Evolutionary conservation across 306 rosid species (phyloP).

Genomic region (Quercus alba): DNA sequence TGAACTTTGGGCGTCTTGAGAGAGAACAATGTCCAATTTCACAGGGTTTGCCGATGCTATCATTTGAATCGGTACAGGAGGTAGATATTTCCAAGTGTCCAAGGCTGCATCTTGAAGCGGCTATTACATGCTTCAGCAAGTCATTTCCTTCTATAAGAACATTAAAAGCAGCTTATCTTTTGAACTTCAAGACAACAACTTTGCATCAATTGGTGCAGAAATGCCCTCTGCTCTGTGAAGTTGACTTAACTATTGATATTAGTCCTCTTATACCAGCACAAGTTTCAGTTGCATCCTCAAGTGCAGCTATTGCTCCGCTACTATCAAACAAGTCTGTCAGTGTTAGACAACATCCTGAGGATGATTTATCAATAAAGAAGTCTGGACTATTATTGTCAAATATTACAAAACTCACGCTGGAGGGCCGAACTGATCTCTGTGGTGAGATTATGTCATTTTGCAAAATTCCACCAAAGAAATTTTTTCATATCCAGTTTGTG

Average conservation of each 20-base stretch:
- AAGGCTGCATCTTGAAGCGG: slow-evolving; percentile 48
- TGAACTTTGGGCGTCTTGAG: slow-evolving; percentile 32
- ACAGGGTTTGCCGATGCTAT: slow-evolving; percentile 26
- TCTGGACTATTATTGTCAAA: slow-evolving; percentile 36
- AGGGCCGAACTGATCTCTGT: slow-evolving; percentile 69
- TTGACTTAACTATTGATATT: slow-evolving; percentile 66
- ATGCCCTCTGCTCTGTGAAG: slow-evolving; percentile 51
- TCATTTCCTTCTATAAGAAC: slow-evolving; percentile 66
- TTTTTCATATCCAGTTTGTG: not conserved
- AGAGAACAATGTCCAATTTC: slow-evolving; percentile 22
- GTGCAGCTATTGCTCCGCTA: slow-evolving; percentile 21
- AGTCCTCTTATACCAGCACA: slow-evolving; percentile 58
- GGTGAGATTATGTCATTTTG: slow-evolving; percentile 46
- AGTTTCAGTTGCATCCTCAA: slow-evolving; percentile 43
- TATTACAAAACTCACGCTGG: slow-evolving; percentile 60
- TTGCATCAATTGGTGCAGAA: slow-evolving; percentile 48
- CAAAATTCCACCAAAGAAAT: not conserved
- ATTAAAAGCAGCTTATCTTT: slow-evolving; percentile 62
- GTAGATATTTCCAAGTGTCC: slow-evolving; percentile 77
- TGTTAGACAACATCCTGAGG: slow-evolving; percentile 17
- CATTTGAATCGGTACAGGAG: slow-evolving; percentile 64
- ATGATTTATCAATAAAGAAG: slow-evolving; percentile 28
- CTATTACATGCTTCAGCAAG: slow-evolving; percentile 56
- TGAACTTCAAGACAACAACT: slow-evolving; percentile 35
- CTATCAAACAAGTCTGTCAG: slow-evolving; percentile 32